Evolutionary conservation across 805 yeast genomes (phyloP), one percentile per base, ranked within the genome.

Genomic region (Pichia scutulata): DNA sequence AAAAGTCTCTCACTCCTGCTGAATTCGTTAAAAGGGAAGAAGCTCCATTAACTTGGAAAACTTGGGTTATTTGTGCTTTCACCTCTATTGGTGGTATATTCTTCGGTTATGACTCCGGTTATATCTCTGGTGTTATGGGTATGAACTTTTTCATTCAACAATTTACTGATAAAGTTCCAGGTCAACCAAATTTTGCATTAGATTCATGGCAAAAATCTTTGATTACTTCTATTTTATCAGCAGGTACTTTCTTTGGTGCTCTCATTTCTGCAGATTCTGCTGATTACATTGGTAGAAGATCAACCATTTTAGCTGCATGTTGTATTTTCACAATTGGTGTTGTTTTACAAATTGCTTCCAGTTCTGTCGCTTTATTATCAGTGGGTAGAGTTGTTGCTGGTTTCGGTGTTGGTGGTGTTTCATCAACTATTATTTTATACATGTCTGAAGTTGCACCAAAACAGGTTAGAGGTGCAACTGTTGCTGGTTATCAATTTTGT

Each of bases 361-460:
- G 76, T 54, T 69, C 74, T 46, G 70, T 76, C 55, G 66, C 73
- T 10, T 64, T 81, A 19, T 63, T 82, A 14, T 76, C 82, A 55
- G 81, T 78, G n/a, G 92, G 92, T 43, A 73, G 93, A 61, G 76
- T 78, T 26, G 69, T 86, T 55, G 81, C 87, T 26, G 95, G 96
- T 52, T 57, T 84, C 12, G 86, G 87, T 52, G 88, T 87, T 53
- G 96, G 96, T 57, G 79, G 81, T 53, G 74, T 86, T 39, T 80
- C 90, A 39, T 88, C 89, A 42, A 73, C 84, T 51, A 86, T 84
- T 33, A 90, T 95, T 46, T 69, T 87, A 64, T 86, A 85, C 63
- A 83, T 84, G 71, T 84, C 90, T 30, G 88, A 86, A 65, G 82
- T 86, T 39, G 78, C 89, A 18, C 93, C 93, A 25, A 81, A 77